Percentiles rank a stretch among this genome's conserved stretches.
These are phyloP conservation scores for Phytophthora nicotianae DNA, from an alignment of 352 stramenopile species.

Conservation along the genomic window DNA sequence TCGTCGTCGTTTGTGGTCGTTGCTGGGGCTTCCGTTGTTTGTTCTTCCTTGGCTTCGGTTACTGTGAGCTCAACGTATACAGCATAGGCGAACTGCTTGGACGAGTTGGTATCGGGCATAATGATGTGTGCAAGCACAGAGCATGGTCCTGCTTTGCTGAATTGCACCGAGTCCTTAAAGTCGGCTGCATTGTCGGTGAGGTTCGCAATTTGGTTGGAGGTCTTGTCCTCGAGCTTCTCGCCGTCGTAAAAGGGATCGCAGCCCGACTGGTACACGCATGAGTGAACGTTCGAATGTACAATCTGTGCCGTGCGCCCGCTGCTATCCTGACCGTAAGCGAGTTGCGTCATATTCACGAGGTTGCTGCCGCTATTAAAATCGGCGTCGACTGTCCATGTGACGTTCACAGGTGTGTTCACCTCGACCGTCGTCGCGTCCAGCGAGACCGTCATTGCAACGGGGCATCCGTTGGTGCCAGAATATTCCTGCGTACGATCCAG, in stretches of 20 bases:
- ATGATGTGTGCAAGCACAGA: conserved; percentile 70
- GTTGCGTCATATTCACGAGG: conserved; percentile 53
- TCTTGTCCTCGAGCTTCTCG: conserved; percentile 57
- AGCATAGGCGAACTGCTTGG: conserved; percentile 52
- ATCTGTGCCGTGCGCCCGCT: conserved; percentile 54
- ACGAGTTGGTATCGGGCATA: conserved; percentile 53
- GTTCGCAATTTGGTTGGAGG: conserved; percentile 58
- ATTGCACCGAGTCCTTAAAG: conserved; percentile 46
- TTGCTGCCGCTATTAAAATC: conserved; percentile 48
- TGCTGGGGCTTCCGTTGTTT: conserved; percentile 27
- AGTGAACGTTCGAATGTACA: conserved; percentile 72
- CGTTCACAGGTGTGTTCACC: conserved; percentile 48
- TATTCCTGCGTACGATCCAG: conserved; percentile 45
- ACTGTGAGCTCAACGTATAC: conserved; percentile 54
- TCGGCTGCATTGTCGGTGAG: conserved; percentile 52
- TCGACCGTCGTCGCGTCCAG: conserved; percentile 33
- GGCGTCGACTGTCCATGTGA: conserved; percentile 54
- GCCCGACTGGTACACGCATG: conserved; percentile 50
- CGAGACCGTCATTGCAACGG: conserved; percentile 47
- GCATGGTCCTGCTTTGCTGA: conserved; percentile 39
- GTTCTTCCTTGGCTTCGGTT: conserved; percentile 25
- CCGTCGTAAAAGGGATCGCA: conserved; percentile 66
- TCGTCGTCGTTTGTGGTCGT: conserved; percentile 20
- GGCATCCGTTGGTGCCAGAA: conserved; percentile 41
- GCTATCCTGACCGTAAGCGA: conserved; percentile 44